These are phyloP conservation scores for Pestalotiopsis fici DNA, from an alignment of 2,329 filamentous ascomycete genomes.

Conservation along the genomic window DNA sequence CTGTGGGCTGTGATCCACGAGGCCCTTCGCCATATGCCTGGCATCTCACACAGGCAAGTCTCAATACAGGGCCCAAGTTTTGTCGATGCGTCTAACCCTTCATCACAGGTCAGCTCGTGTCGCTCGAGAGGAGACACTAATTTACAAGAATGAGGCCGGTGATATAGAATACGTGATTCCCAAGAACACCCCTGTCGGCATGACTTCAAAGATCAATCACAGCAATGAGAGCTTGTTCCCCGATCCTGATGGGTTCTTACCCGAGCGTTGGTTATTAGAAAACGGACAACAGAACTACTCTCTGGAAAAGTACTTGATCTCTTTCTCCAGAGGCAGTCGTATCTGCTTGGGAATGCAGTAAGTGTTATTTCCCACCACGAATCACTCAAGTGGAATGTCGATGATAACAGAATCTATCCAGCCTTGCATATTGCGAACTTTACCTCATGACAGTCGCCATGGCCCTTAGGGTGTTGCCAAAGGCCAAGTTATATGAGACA, in stretches of 20 bases:
- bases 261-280: slow-evolving; percentile 23
- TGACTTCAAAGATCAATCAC: slow-evolving; percentile 18
- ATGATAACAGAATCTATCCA: background rate
- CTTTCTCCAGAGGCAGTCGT: slow-evolving; percentile 23
- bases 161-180: slow-evolving; percentile 18
- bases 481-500: slow-evolving; percentile 20
- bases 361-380: slow-evolving; percentile 6
- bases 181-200: slow-evolving; percentile 20
- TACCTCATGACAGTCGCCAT: slow-evolving; percentile 20
- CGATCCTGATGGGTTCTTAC: slow-evolving; percentile 17
- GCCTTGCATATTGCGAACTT: slow-evolving; percentile 25
- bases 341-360: slow-evolving; percentile 25
- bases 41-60: slow-evolving; percentile 8
- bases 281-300: background rate
- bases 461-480: slow-evolving; percentile 22
- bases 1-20: slow-evolving; percentile 20
- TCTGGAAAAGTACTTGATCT: slow-evolving; percentile 17
- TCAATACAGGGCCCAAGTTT: no score
- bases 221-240: slow-evolving; percentile 21
- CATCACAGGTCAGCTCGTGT: slow-evolving; percentile 19
- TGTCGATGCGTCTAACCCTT: no score
- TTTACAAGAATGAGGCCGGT: slow-evolving; percentile 13
- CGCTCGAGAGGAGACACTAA: slow-evolving; percentile 17
- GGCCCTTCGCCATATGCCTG: slow-evolving; percentile 20
- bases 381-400: background rate